Evolutionary conservation across 108 stramenopile genomes (phyloP), one percentile per base, ranked within the genome.

Genomic region (Aurantiochytrium sp.): DNA sequence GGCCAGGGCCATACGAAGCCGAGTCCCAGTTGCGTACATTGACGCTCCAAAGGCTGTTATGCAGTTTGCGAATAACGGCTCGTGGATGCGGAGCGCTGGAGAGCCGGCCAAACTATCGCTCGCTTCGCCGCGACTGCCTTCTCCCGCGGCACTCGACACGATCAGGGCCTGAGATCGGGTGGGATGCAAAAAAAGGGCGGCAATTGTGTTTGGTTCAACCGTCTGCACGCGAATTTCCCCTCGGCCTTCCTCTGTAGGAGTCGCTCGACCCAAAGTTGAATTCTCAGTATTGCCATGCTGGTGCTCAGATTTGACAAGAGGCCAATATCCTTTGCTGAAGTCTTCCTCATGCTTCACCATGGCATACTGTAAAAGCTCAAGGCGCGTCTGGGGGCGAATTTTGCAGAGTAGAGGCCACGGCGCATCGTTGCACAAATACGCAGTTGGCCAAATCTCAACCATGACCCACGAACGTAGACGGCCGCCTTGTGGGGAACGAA

Each of bases 371-470:
- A 83, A 28, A 25, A 53, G 51, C 6, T 83, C 76, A 1, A 83
- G 76, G 19, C 76, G 45, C 43, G 44, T 83, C 28, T 83, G 76
- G 12, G 45, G 49, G 45, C 76, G 76, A 0, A 35, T 35, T 83
- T 4, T 6, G 51, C 76, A 83, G 14, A 25, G 45, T 1, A 83
- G 19, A 25, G 76, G 76, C 76, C 76, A 83, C 51, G 76, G 76
- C 45, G 76, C 51, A 4, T 83, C 49, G 23, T 83, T 83, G 4
- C 51, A 83, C 49, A 83, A 2, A 23, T 53, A 83, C 16, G 23
- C 76, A 6, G 76, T 83, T 23, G 76, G 76, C 76, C 76, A 83
- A 4, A 83, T 47, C 76, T 83, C 76, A 55, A 83, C 76, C 49
- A 83, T 53, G 25, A 53, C 45, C 76, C 76, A 83, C 49, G 76